Evolutionary conservation across 345 rosid genomes (phyloP).

Genomic region (Cardamine chenopodiifolia): DNA sequence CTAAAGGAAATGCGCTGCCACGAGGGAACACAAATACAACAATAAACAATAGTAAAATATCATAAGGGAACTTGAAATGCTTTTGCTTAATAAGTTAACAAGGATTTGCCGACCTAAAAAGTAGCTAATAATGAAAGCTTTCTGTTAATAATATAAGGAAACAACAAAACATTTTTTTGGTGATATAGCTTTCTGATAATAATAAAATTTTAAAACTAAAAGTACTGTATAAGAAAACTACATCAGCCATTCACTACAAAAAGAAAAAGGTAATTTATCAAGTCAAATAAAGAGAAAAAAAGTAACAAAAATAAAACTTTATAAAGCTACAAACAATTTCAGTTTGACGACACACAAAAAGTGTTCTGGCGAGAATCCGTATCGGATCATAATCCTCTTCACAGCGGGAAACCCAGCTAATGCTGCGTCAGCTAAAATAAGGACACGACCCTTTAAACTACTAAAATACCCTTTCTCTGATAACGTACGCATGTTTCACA

Average conservation of each 20-base stretch:
- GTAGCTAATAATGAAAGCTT: conserved; percentile 27
- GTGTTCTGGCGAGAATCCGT: conserved; percentile 20
- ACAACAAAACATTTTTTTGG: not conserved
- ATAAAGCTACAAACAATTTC: not conserved
- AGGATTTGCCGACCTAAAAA: conserved; percentile 25
- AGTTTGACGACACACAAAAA: conserved; percentile 2
- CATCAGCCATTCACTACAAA: not conserved
- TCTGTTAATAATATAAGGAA: not conserved
- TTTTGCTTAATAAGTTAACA: not conserved
- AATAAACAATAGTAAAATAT: not conserved
- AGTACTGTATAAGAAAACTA: not conserved
- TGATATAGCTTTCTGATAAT: not conserved
- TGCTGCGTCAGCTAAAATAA: conserved; percentile 5
- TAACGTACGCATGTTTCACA: not conserved
- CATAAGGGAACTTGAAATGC: conserved; percentile 11
- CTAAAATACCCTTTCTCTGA: not conserved
- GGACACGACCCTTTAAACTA: not conserved
- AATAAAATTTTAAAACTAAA: not conserved
- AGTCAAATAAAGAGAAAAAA: not conserved
- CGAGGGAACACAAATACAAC: not conserved
- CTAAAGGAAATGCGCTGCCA: not conserved
- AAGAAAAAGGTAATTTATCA: not conserved
- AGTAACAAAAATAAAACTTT: too few species aligned
- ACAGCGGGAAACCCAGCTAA: conserved; percentile 25
- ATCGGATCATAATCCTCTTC: conserved; percentile 27